Percentiles rank a stretch among this genome's conserved stretches.
Conservation (phyloP, 768 basidiomycete species). For the Boletellus ananiceps region DNA sequence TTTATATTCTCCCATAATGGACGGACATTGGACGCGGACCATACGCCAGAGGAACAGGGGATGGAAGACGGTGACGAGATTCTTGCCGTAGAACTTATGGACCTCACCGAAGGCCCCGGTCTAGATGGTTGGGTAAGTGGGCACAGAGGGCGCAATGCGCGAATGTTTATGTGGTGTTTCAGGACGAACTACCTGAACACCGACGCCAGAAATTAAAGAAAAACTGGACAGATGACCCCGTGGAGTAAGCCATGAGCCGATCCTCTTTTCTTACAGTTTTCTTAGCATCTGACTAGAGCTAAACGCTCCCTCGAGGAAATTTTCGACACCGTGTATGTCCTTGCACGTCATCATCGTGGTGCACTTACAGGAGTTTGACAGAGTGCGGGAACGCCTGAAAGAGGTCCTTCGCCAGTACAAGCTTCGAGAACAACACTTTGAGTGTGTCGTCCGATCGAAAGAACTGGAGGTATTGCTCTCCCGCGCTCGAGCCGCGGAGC, state of each 20-base stretch:
- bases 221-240: conserved; percentile 72
- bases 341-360: not conserved
- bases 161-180: conserved; percentile 7
- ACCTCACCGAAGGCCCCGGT: conserved; percentile 67
- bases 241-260: conserved; percentile 50
- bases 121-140: conserved; percentile 58
- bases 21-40: conserved; percentile 70
- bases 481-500: conserved; percentile 82
- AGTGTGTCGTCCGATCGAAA: conserved; percentile 88
- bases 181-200: conserved; percentile 66
- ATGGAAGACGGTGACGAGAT: conserved; percentile 90
- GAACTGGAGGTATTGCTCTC: conserved; percentile 86
- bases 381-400: conserved; percentile 82
- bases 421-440: conserved; percentile 87
- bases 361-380: conserved; percentile 26
- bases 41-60: conserved; percentile 80
- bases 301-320: conserved; percentile 74
- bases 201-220: conserved; percentile 70
- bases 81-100: conserved; percentile 86
- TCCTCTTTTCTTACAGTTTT: conserved; percentile 1
- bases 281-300: conserved; percentile 44
- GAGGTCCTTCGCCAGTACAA: conserved; percentile 86
- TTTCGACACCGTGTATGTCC: conserved; percentile 77
- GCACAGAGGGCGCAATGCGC: not conserved
- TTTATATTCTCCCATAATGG: conserved; percentile 87